phyloP scores from a whole-genome alignment of 2,329 filamentous ascomycete species.

The Gnomoniopsis sp. region DNA sequence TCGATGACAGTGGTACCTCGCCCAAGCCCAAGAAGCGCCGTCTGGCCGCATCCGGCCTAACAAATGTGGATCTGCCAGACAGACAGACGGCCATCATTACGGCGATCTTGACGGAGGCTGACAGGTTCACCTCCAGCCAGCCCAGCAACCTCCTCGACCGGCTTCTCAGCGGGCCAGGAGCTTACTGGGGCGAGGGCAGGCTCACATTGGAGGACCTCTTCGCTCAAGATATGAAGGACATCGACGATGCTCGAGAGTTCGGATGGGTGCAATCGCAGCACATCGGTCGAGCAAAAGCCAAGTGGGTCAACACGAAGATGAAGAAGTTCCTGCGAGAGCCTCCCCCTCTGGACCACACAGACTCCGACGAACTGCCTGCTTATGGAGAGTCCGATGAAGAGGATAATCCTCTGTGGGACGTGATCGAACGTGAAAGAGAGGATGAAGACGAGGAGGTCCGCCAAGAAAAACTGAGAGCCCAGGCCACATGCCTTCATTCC shows the following conservation, averaged over 20 bases:
- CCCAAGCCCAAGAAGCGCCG: constrained; percentile 25
- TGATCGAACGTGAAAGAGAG: constrained; percentile 53
- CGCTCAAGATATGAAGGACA: not conserved
- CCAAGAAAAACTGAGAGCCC: constrained; percentile 20
- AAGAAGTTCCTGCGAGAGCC: constrained; percentile 34
- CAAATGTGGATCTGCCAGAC: constrained; percentile 15
- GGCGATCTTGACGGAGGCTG: constrained; percentile 8
- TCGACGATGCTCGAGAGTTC: constrained; percentile 24
- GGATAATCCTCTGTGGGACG: constrained; percentile 33
- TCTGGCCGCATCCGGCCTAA: constrained; percentile 25
- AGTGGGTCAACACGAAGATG: constrained; percentile 40
- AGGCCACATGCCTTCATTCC: constrained; percentile 28
- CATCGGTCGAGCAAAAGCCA: constrained; percentile 40
- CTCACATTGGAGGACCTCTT: constrained; percentile 21
- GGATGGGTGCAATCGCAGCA: constrained; percentile 21
- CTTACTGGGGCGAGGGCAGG: constrained; percentile 35
- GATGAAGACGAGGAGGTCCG: constrained; percentile 42
- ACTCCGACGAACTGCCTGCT: constrained; percentile 37
- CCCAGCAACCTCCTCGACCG: not conserved
- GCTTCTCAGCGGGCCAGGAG: constrained; percentile 10
- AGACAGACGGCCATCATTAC: constrained; percentile 13
- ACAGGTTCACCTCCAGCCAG: not conserved
- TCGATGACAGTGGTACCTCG: not conserved
- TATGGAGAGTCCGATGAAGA: constrained; percentile 54
- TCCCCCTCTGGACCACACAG: not conserved